Evolutionary conservation across 2,329 filamentous ascomycete species (phyloP).

Genomic region (Colletotrichum sp.): DNA sequence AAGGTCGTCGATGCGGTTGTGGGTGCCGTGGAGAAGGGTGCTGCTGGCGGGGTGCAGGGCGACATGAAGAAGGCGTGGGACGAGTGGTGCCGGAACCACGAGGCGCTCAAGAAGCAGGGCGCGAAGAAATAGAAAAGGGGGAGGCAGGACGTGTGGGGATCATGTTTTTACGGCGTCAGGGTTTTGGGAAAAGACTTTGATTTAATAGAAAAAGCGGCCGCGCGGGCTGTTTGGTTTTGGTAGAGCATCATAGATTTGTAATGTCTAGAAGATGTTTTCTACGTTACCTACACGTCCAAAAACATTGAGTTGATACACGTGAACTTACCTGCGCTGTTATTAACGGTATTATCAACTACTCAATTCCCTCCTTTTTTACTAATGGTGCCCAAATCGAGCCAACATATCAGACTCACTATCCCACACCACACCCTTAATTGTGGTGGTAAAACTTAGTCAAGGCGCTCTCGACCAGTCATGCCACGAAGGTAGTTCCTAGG

Average conservation of each 20-base stretch:
- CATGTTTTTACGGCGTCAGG: conserved; percentile 25
- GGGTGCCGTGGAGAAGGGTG: conserved; percentile 57
- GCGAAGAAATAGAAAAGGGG: neutral
- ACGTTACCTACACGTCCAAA: neutral
- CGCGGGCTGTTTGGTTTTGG: neutral
- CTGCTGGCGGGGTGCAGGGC: conserved; percentile 17
- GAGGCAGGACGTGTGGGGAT: too few relatives aligned
- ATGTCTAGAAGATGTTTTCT: neutral
- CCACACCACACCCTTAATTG: too few relatives aligned
- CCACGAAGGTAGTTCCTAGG: neutral
- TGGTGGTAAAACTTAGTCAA: neutral
- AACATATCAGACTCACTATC: too few relatives aligned
- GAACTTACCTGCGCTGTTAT: neutral
- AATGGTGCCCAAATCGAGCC: too few relatives aligned
- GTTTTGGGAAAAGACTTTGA: neutral
- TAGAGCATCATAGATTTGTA: neutral
- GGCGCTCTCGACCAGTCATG: neutral
- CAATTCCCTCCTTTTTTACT: neutral
- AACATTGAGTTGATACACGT: neutral
- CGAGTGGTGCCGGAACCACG: conserved; percentile 21
- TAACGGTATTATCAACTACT: neutral
- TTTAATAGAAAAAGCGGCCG: neutral
- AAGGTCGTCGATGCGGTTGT: conserved; percentile 68
- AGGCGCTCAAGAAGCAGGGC: conserved; percentile 15
- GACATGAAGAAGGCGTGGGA: conserved; percentile 18